Evolutionary conservation across 2,329 filamentous ascomycete species (phyloP), one percentile per base, ranked within the genome.

Genomic region (Daldinia sp.): DNA sequence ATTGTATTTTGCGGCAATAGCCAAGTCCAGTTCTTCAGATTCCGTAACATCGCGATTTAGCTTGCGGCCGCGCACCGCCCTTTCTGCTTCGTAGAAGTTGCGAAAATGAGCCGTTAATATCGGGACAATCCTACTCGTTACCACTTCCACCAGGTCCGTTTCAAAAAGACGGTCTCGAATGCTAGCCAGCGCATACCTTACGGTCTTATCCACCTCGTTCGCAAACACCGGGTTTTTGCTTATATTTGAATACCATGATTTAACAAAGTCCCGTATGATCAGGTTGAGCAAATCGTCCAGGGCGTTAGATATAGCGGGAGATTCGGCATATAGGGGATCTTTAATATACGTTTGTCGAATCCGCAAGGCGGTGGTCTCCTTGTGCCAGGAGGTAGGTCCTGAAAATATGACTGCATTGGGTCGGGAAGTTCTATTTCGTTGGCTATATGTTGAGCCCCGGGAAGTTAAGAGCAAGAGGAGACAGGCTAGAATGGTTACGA

Each of bases 1-100:
- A 61, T 88, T 91, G 80, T 96, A 99, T 80, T 97, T 98, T 44
- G 89, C 91, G n/a, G 96, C 96, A 79, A 99, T 97, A 1, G 96
- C 96, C 72, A 97, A 85, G 79, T 98, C 94, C 74, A 99, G 84
- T 85, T 99, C 96, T 77, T 98, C 95, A 0, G 94, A 97, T 81
- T 99, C 96, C 2, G 97, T 98, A 62, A 99, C 90, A 72, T 91
- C 94, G 59, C 93, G 89, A 74, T 94, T 96, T 63, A 98, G 84
- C 79, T 97, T 93, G 78, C 90, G 92, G 12, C 97, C 97, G 60
- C 95, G 88, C 10, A 99, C 93, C 7, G 89, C 87, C 64, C 92
- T 88, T 82, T 99, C 96, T 0, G 96, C 96, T 72, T 96, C 90
- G 79, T 94, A 93, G 74, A 97, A 97, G 73, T 97, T 93, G 72